These are phyloP conservation scores for Colletotrichum graminicola DNA, from an alignment of 2,329 filamentous ascomycete species.

Conservation along the genomic window DNA sequence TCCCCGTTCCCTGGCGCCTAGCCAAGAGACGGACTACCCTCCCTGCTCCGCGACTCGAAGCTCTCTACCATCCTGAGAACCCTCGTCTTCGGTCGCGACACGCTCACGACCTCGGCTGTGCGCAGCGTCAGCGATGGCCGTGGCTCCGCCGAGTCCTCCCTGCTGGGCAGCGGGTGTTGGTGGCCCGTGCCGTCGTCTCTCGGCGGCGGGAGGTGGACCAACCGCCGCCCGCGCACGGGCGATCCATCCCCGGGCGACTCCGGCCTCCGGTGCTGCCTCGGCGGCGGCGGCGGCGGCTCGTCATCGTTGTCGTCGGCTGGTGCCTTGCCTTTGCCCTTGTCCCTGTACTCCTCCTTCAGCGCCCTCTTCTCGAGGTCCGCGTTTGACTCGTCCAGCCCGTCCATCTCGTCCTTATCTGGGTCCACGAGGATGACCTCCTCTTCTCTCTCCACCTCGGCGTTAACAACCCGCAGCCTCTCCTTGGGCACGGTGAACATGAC, in stretches of 20 bases:
- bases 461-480: slow-evolving; percentile 89
- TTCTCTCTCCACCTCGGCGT: slow-evolving; percentile 70
- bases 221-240: slow-evolving; percentile 33
- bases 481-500: slow-evolving; percentile 95
- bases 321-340: slow-evolving; percentile 40
- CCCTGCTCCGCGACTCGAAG: slow-evolving; percentile 62
- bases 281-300: background rate
- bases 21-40: slow-evolving; percentile 52
- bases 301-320: slow-evolving; percentile 5
- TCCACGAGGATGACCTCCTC: slow-evolving; percentile 59
- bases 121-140: slow-evolving; percentile 53
- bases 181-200: slow-evolving; percentile 22
- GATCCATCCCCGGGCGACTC: slow-evolving; percentile 33
- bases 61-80: slow-evolving; percentile 69
- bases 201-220: slow-evolving; percentile 41
- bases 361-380: slow-evolving; percentile 24
- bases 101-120: slow-evolving; percentile 61
- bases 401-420: slow-evolving; percentile 49
- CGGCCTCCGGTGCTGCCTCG: slow-evolving; percentile 24
- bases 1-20: background rate
- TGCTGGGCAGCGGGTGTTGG: background rate
- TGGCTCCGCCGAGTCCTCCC: slow-evolving; percentile 44
- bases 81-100: slow-evolving; percentile 57
- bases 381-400: slow-evolving; percentile 16
- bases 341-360: slow-evolving; percentile 13